Base-by-base conservation (phyloP, 2,329 filamentous ascomycete genomes). In the Onygenales sp. region DNA sequence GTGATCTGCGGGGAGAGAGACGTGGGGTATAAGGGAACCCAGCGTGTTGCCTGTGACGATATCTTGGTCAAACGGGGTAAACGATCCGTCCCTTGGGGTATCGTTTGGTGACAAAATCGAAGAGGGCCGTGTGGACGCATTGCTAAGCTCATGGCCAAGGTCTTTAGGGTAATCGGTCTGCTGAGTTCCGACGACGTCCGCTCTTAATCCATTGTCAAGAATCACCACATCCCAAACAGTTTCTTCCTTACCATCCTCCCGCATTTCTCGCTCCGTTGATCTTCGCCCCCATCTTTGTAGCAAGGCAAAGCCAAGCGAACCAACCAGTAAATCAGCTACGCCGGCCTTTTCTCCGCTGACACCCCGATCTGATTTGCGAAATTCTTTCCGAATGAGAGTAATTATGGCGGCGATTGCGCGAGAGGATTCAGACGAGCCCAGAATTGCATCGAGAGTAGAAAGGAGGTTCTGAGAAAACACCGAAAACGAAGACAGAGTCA, bases 71-170 rank as follows among this genome's bases (percentile, higher is more conserved):
- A 74, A 57, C 8, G 69, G 69, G 57, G 70, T 67, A 48, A 75
- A 72, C 4, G 56, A 52, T 27, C 68, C 67, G 43, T 74, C 66
- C 9, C 66, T 64, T 10, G 62, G 54, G 3, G 47, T 31, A 2
- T 58, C 64, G 4, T 66, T 65, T 5, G 71, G 66, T 44, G 67
- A 66, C 48, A 72, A 59, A 50, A 75, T 75, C 8, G 75, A 76
- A 80, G 83, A 58, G 78, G 78, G 57, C 70, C 76, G 64, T 72
- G 80, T 48, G 80, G 75, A 44, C 9, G 47, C 47, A 49, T 27
- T 38, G 35, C 35, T 27, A 69, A 73, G 43, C 64, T 66, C 59
- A 13, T 73, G 69, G 2, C 79, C 75, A 8, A 75, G 69, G 2
- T 72, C 71, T 43, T 56, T 52, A 27, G 60, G 56, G 50, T 65